Conservation (phyloP, 176 grass and related monocot species). For the Olyra latifolia region DNA sequence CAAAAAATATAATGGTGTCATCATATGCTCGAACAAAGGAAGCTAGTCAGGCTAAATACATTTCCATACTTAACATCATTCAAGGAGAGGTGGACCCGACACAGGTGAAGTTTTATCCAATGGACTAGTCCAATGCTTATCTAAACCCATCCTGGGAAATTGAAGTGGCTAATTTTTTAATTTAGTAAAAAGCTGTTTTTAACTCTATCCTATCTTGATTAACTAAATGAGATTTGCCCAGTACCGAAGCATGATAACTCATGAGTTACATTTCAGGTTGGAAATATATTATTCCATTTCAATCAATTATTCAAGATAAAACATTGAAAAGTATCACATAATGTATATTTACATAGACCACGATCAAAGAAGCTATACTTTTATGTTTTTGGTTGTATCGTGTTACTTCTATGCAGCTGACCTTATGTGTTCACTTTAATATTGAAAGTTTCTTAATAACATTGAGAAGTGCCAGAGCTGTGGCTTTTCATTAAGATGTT, state of each 20-base stretch:
- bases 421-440: not conserved
- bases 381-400: constrained; percentile 13
- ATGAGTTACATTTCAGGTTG: not conserved
- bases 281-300: not conserved
- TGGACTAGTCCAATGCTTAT: constrained; percentile 10
- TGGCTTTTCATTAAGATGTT: not conserved
- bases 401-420: not conserved
- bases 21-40: constrained; percentile 98
- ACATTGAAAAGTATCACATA: not conserved
- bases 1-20: constrained; percentile 99
- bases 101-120: constrained; percentile 57
- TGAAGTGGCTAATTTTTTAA: no score
- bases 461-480: constrained; percentile 2
- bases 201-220: not conserved
- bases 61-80: constrained; percentile 98
- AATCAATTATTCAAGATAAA: constrained; percentile 12
- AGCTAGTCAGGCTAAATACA: constrained; percentile 99
- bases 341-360: constrained; percentile 1
- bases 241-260: not conserved
- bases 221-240: not conserved
- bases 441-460: not conserved
- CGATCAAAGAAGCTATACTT: not conserved
- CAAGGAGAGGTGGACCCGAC: constrained; percentile 99
- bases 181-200: no score
- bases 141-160: no score